Evolutionary conservation across 192 early-diverging fungal species (phyloP).

Genomic region (Chytriomyces confervae): DNA sequence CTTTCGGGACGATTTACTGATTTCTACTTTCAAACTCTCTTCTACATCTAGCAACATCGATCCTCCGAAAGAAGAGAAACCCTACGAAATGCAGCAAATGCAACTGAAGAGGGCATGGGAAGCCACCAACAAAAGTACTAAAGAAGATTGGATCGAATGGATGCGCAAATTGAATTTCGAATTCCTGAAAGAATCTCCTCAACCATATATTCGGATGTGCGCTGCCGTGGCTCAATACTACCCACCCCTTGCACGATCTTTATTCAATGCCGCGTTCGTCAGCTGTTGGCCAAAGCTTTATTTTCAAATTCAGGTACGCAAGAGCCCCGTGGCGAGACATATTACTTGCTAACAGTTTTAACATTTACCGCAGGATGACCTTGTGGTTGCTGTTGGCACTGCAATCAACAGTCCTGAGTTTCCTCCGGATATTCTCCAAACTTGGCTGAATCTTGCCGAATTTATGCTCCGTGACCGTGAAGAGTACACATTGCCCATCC

Average conservation of each 20-base stretch:
- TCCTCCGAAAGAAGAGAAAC: constrained; percentile 39
- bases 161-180: constrained; percentile 77
- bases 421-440: constrained; percentile 81
- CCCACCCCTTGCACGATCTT: constrained; percentile 66
- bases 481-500: constrained; percentile 82
- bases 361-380: constrained; percentile 62
- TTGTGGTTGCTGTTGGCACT: constrained; percentile 70
- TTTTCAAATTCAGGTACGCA: constrained; percentile 59
- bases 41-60: neutral
- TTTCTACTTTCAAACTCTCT: neutral
- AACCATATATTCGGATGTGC: constrained; percentile 80
- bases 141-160: constrained; percentile 90
- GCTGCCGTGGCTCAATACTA: constrained; percentile 70
- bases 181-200: constrained; percentile 85
- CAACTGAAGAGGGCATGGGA: constrained; percentile 76
- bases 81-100: constrained; percentile 69
- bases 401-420: constrained; percentile 73
- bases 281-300: constrained; percentile 86
- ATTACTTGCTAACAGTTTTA: constrained; percentile 46
- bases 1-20: neutral
- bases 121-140: constrained; percentile 73
- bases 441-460: constrained; percentile 82
- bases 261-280: constrained; percentile 91
- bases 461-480: constrained; percentile 93
- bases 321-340: no score